These are phyloP conservation scores for Mallotus repandus DNA, from an alignment of 441 rosid species.

Conservation along the genomic window DNA sequence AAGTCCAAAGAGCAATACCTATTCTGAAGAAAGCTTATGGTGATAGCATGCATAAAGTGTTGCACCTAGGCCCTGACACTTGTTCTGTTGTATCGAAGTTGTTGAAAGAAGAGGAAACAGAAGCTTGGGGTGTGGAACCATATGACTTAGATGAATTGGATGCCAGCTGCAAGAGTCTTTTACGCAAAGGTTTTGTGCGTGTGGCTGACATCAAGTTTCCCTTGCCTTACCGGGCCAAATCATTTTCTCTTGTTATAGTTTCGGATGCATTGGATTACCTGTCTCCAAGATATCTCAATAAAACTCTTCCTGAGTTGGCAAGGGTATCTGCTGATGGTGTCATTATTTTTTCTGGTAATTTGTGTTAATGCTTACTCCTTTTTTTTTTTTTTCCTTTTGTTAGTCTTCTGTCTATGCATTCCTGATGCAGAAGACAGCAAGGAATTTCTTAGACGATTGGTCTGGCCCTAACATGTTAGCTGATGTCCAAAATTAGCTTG, in stretches of 20 bases:
- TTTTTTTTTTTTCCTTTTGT: background rate
- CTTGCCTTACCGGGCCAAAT: slow-evolving; percentile 62
- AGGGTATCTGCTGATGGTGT: slow-evolving; percentile 64
- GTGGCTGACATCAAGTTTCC: slow-evolving; percentile 71
- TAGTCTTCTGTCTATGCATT: background rate
- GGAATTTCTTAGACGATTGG: background rate
- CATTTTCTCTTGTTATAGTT: slow-evolving; percentile 62
- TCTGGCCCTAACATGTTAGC: background rate
- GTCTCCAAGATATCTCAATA: slow-evolving; percentile 70
- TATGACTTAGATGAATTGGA: slow-evolving; percentile 67
- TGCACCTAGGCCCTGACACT: slow-evolving; percentile 68
- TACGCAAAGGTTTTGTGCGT: slow-evolving; percentile 61
- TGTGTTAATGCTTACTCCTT: background rate
- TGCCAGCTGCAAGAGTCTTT: slow-evolving; percentile 52
- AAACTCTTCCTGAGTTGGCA: slow-evolving; percentile 62
- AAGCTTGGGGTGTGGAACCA: slow-evolving; percentile 77
- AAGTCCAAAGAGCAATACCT: slow-evolving; percentile 52
- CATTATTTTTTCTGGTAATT: slow-evolving; percentile 58
- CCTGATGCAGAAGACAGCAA: background rate
- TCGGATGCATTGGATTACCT: slow-evolving; percentile 72
- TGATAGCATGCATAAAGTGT: slow-evolving; percentile 59
- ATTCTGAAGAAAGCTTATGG: slow-evolving; percentile 61
- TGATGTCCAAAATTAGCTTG: background rate
- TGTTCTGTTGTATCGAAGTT: slow-evolving; percentile 61
- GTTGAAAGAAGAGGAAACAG: slow-evolving; percentile 57